A percentile compares a stretch with the other conserved stretches of the same genome.
Conservation (phyloP, 2,329 filamentous ascomycete genomes). For the Hansfordia pulvinata region DNA sequence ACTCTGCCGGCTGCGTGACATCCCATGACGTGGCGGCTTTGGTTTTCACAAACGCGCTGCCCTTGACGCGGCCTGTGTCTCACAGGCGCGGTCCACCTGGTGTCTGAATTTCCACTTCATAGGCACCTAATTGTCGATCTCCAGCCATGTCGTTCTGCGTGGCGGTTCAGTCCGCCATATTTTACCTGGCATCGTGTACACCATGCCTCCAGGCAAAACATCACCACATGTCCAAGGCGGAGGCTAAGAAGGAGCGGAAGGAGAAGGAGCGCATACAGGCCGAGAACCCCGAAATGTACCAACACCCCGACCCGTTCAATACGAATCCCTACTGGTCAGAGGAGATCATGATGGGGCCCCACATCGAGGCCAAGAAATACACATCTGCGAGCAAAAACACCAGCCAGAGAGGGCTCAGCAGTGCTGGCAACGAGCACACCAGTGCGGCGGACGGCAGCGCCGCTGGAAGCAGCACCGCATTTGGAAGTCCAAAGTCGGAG, state of each 20-base stretch:
- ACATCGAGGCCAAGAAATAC: conserved; percentile 41
- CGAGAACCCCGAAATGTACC: conserved; percentile 60
- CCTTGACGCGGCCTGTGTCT: too few species aligned
- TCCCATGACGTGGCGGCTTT: too few species aligned
- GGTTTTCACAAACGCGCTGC: too few species aligned
- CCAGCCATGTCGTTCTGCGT: conserved; percentile 35
- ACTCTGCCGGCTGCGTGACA: too few species aligned
- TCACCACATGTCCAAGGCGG: conserved; percentile 54
- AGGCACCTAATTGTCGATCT: too few species aligned
- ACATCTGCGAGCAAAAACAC: conserved; percentile 36
- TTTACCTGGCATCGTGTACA: conserved; percentile 65
- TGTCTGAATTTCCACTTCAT: too few species aligned
- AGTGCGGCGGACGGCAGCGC: conserved; percentile 24
- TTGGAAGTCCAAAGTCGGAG: conserved; percentile 19
- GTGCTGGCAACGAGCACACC: conserved; percentile 40
- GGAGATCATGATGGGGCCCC: conserved; percentile 71
- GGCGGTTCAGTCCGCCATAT: conserved; percentile 61
- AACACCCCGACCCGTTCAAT: conserved; percentile 69
- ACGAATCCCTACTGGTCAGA: conserved; percentile 84
- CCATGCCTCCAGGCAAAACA: conserved; percentile 62
- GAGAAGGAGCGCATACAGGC: conserved; percentile 51
- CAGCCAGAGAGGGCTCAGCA: conserved; percentile 46
- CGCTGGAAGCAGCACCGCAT: conserved; percentile 17
- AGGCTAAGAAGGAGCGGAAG: conserved; percentile 54
- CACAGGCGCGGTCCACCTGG: too few species aligned